Base-by-base conservation (phyloP, 345 rosid genomes). In the Populus euphratica region DNA sequence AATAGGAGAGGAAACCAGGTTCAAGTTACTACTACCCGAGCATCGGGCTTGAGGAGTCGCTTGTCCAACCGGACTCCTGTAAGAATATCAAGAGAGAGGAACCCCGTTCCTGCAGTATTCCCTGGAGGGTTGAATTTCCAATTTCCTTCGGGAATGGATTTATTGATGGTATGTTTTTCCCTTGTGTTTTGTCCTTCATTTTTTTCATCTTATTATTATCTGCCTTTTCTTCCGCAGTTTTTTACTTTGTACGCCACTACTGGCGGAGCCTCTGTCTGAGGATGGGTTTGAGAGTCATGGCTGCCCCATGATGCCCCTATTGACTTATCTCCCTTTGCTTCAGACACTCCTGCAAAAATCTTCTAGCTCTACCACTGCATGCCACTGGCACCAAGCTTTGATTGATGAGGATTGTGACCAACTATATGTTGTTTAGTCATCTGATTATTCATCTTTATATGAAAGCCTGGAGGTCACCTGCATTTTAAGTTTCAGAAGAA, bases 61-160 rank as follows among this genome's bases (percentile, higher is more conserved):
- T 69, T 86, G 36, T 75, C 82, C 72, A 85, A 85, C 75, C 87
- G 79, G 39, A 67, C 90, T 75, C 76, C 90, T 73, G 76, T 81
- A 27, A 75, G 80, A 44, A 61, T 83, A 80, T 69, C 86, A 14
- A 79, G 89, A 84, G 80, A 80, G 31, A 78, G 91, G 39, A 31
- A 39, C 21, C 73, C 17, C 66, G 21, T 21, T 70, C 69, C 59
- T 38, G 65, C 75, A 59, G 35, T 59, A 35, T 47, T 73, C 35
- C 69, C 73, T 18, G 44, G 44, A 18, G 72, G 70, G 17, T 23
- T 61, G 75, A 85, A 87, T 81, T 77, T 90, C 73, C 89, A 69
- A n/a, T 95, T 93, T 83, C 90, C 96, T 76, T 72, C 74, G 77
- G 83, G 78, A 77, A 90, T 92, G 98, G 91, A 85, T 78, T 63